Evolutionary conservation across 805 yeast species (phyloP), one percentile per base, ranked within the genome.

Genomic region (Wickerhamiella cacticola): DNA sequence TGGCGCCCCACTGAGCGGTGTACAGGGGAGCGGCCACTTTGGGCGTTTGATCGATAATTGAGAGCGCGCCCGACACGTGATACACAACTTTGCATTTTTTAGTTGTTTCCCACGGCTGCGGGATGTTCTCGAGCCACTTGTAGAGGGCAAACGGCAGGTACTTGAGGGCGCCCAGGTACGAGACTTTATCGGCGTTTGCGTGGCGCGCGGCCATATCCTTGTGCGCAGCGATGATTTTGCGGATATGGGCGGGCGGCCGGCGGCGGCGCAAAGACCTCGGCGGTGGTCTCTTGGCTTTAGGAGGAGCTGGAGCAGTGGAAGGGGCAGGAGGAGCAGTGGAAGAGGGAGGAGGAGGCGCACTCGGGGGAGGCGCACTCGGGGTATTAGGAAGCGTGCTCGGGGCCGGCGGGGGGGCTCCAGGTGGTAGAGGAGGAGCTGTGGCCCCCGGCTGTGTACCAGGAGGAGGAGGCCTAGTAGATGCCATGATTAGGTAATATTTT

Each of bases 101-200:
- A 1, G 74, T 68, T 46, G 77, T 75, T 62, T 92, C 97, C 99
- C 99, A 92, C 1, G 99, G 99, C 61, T 87, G 95, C 0, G 99
- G 99, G 89, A 92, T 89, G 59, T 86, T 87, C 58, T 92, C 98
- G 34, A 92, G 60, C 34, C 92, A 71, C 63, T 92, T 92, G 55
- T 87, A 64, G 3, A 87, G 75, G 0, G 98, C 96, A 65, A 89
- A 97, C 0, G 99, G 99, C 80, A 94, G 75, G 66, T 82, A 94
- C 64, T 87, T 89, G 49, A 92, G 69, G 1, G 97, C 88, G 1
- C 96, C 96, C 22, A 94, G 65, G 57, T 84, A 87, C 0, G 95
- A 78, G 51, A 89, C 70, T 60, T 87, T 88, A 58, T 89, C 96
- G 10, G 82, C 75, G 18, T 89, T 79, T 43, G 83, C 82, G 53